Conservation (phyloP, 208 protist species). For the Acanthamoeba rhysodes region DNA sequence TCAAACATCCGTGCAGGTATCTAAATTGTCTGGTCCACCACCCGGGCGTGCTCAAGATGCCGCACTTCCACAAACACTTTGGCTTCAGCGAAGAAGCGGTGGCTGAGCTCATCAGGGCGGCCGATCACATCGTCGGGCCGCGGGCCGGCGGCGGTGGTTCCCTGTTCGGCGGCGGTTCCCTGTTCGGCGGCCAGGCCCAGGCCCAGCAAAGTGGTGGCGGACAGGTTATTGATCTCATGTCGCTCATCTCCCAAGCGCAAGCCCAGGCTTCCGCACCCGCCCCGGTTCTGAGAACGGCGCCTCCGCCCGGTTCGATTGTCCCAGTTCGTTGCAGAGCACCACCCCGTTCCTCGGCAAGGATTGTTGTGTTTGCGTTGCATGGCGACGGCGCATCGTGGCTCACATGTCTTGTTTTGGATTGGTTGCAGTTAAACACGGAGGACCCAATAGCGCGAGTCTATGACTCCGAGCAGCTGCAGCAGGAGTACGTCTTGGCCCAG, state of each 20-base stretch:
- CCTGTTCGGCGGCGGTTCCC: neutral
- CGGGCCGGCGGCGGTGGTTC: neutral
- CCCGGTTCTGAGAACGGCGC: no score
- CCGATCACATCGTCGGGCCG: neutral
- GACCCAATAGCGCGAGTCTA: neutral
- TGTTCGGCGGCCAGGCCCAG: neutral
- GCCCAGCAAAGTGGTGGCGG: no score
- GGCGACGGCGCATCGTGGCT: no score
- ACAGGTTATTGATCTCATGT: no score
- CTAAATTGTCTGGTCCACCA: neutral
- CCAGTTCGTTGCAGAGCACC: no score
- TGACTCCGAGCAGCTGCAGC: neutral
- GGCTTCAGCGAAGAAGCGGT: neutral
- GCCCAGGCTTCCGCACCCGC: no score
- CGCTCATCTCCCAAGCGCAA: no score
- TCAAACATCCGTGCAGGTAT: neutral
- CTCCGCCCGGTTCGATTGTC: no score
- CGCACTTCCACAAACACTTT: neutral
- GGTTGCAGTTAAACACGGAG: neutral
- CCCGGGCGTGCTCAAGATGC: constrained; percentile 4
- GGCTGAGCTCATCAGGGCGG: neutral
- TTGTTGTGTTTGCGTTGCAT: no score
- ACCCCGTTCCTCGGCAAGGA: no score
- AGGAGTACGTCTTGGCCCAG: neutral
- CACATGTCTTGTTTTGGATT: neutral